Percentiles rank a stretch among this genome's conserved stretches.
phyloP scores from a whole-genome alignment of 1,139 yeast genomes.

The Magnusiomyces tetraspermus region DNA sequence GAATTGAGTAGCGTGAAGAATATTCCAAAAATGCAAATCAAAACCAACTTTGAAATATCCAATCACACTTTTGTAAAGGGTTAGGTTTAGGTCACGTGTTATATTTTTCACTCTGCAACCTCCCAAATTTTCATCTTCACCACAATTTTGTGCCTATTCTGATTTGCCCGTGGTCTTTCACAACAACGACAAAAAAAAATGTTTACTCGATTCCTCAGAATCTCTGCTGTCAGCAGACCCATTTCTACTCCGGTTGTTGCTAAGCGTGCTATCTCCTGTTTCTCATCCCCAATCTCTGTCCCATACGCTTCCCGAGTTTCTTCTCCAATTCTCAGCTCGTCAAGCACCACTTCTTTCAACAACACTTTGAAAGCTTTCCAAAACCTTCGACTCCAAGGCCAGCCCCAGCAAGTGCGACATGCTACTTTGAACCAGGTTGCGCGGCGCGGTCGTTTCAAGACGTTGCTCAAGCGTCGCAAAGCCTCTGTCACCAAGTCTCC shows the following conservation, averaged over 20 bases:
- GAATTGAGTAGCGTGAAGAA: no score
- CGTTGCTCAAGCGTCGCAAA: slow-evolving; percentile 28
- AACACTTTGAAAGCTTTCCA: neutral
- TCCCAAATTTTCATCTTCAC: no score
- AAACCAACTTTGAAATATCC: no score
- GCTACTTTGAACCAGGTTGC: slow-evolving; percentile 27
- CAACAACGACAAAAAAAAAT: no score
- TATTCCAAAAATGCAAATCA: no score
- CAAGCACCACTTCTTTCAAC: neutral
- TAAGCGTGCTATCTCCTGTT: neutral
- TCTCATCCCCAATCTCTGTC: slow-evolving; percentile 1
- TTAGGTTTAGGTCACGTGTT: no score
- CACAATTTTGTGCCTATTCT: no score
- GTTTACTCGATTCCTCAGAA: neutral
- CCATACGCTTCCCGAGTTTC: neutral
- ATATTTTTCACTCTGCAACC: no score
- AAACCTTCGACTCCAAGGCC: slow-evolving; percentile 1
- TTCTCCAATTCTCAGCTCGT: slow-evolving; percentile 3
- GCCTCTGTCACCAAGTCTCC: slow-evolving; percentile 65
- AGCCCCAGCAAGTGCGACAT: slow-evolving; percentile 15
- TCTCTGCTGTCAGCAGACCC: neutral
- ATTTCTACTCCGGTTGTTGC: neutral
- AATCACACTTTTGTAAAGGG: no score
- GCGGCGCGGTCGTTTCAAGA: slow-evolving; percentile 28
- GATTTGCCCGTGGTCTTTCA: no score